A percentile compares a stretch with the other conserved stretches of the same genome.
Conservation (phyloP, 1,139 yeast genomes). For the Magnusiomyces paraingens region DNA sequence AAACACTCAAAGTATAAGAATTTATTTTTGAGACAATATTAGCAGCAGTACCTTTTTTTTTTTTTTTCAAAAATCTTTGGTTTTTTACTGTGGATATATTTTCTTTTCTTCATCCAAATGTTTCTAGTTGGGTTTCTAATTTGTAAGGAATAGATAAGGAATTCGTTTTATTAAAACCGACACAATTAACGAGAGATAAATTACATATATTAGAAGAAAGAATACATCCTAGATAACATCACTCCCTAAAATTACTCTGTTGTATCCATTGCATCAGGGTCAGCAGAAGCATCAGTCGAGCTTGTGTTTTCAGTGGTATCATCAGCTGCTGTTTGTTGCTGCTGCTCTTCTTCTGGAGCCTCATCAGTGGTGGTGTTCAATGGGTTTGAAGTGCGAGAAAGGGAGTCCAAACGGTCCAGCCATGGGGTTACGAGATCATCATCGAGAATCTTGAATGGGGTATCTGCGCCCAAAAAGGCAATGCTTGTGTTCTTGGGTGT, state of each 20-base stretch:
- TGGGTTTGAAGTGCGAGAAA: constrained; percentile 32
- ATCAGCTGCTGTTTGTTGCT: constrained; percentile 20
- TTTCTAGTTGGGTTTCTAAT: no score
- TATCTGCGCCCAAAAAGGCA: constrained; percentile 81
- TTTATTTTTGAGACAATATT: no score
- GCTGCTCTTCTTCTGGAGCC: constrained; percentile 15
- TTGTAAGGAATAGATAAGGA: no score
- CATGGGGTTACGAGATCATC: constrained; percentile 77
- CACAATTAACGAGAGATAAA: no score
- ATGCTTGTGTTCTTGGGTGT: constrained; percentile 79
- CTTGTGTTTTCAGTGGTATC: constrained; percentile 20
- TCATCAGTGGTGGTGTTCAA: constrained; percentile 17
- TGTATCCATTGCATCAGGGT: constrained; percentile 21
- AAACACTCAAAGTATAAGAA: no score
- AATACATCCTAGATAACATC: neutral
- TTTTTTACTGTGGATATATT: no score
- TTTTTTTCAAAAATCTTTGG: no score
- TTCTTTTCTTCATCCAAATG: no score
- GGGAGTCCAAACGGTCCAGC: constrained; percentile 63
- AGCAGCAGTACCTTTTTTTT: no score
- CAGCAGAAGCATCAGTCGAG: constrained; percentile 14
- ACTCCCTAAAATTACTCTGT: constrained; percentile 17
- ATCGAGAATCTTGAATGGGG: constrained; percentile 68
- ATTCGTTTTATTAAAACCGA: no score
- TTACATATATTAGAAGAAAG: no score